These are phyloP conservation scores for Serendipita indica DNA, from an alignment of 768 basidiomycete species.

Conservation along the genomic window DNA sequence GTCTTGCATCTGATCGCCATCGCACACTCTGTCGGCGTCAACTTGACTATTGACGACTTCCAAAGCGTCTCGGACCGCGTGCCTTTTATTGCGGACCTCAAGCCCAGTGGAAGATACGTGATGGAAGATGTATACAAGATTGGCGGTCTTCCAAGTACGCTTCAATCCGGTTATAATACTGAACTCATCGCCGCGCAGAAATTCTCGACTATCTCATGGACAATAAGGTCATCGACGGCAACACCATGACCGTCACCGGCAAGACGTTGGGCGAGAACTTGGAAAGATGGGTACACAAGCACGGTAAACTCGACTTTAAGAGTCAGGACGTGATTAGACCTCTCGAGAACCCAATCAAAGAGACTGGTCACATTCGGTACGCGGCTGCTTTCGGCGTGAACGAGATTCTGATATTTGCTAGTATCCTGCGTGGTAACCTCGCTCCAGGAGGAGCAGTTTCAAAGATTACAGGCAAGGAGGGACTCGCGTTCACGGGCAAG, in stretches of 20 bases:
- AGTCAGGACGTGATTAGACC: slow-evolving; percentile 80
- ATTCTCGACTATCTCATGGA: slow-evolving; percentile 75
- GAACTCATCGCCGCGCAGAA: slow-evolving; percentile 31
- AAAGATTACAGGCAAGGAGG: slow-evolving; percentile 95
- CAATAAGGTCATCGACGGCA: slow-evolving; percentile 77
- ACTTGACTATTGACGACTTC: slow-evolving; percentile 81
- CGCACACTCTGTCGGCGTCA: slow-evolving; percentile 88
- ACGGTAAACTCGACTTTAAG: slow-evolving; percentile 55
- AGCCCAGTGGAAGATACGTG: slow-evolving; percentile 95
- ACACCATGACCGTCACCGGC: slow-evolving; percentile 83
- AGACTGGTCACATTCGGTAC: slow-evolving; percentile 78
- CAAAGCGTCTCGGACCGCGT: slow-evolving; percentile 81
- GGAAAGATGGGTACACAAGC: slow-evolving; percentile 68
- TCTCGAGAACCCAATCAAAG: slow-evolving; percentile 74
- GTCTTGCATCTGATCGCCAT: slow-evolving; percentile 95
- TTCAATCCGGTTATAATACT: background rate
- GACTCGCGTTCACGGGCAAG: slow-evolving; percentile 75
- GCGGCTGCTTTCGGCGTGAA: slow-evolving; percentile 14
- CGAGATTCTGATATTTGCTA: slow-evolving; percentile 22
- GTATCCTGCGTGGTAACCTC: slow-evolving; percentile 81
- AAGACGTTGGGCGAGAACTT: slow-evolving; percentile 83
- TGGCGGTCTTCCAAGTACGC: slow-evolving; percentile 88
- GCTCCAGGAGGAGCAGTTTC: slow-evolving; percentile 93
- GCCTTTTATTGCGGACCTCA: slow-evolving; percentile 92
- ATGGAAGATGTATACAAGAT: slow-evolving; percentile 96